Evolutionary conservation across 352 stramenopile species (phyloP).

Genomic region (Aphanomyces astaci): DNA sequence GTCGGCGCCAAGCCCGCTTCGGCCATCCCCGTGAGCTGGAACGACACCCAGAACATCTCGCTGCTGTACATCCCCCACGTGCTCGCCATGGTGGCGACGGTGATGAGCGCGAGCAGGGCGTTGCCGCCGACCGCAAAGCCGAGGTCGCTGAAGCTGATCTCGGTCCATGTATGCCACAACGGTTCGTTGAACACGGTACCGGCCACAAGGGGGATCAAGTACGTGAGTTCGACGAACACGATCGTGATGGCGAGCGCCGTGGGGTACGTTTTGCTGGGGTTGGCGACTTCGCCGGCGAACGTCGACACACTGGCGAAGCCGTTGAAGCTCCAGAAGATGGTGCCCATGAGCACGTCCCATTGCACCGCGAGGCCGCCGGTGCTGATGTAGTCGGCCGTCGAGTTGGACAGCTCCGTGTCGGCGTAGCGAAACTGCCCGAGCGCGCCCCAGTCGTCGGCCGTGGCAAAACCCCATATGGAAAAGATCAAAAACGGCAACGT

Average conservation of each 20-base stretch:
- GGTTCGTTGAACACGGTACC: constrained; percentile 54
- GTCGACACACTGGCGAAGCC: constrained; percentile 86
- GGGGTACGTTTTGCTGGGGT: constrained; percentile 76
- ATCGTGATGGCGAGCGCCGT: constrained; percentile 74
- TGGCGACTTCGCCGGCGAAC: constrained; percentile 86
- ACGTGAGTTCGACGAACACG: constrained; percentile 63
- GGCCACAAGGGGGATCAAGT: constrained; percentile 84
- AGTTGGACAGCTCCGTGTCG: constrained; percentile 23
- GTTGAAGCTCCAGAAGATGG: constrained; percentile 95
- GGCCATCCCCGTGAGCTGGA: constrained; percentile 73
- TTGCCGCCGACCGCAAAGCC: constrained; percentile 69
- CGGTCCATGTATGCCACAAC: constrained; percentile 75
- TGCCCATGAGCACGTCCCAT: constrained; percentile 86
- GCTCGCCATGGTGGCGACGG: constrained; percentile 81
- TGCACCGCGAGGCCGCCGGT: constrained; percentile 34
- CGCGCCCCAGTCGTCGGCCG: constrained; percentile 30
- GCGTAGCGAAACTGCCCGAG: constrained; percentile 33
- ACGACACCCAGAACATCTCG: constrained; percentile 88
- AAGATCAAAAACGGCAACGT: constrained; percentile 83
- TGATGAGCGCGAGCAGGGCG: constrained; percentile 83
- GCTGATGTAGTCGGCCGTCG: neutral
- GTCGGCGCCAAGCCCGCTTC: constrained; percentile 79
- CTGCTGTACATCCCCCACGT: constrained; percentile 90
- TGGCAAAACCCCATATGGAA: constrained; percentile 32
- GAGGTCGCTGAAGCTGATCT: constrained; percentile 86